Evolutionary conservation across 805 yeast species (phyloP), one percentile per base, ranked within the genome.

Genomic region (Kodamaea sagamina): DNA sequence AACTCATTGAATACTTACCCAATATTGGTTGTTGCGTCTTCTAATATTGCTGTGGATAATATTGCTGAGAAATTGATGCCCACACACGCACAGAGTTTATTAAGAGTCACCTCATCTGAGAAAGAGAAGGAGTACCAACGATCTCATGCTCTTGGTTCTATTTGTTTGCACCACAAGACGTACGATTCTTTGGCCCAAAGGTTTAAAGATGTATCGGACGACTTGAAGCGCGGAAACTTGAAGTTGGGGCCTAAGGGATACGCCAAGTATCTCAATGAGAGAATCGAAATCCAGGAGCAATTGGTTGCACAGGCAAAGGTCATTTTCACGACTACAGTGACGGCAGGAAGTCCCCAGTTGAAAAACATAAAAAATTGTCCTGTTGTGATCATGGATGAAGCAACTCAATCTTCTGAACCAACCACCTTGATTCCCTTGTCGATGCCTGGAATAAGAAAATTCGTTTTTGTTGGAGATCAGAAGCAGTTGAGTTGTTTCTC

Each of bases 331-430:
- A 84, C 90, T 1, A 80, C 86, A 2, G 86, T 82, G 29, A 82
- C 81, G 28, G 83, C 87, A 6, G 89, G 88, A 41, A 86, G 86
- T 2, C 74, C 78, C 32, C 79, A 77, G 51, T 63, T 84, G 50
- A 82, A 81, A 51, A 68, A 75, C 10, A 65, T 82, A 7, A 67
- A 71, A 28, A 75, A 71, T 49, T 59, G 76, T 48, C 88, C 88
- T 1, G 81, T 81, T 2, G 85, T 84, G 4, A 82, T 84, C 24
- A 81, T 84, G 85, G 90, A 84, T 65, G 90, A 84, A 63, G 77
- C 87, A 3, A 84, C 89, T 0, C 89, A 84, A 52, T 81, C 89
- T 0, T 79, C 88, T 0, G 92, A 84, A 50, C 85, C 89, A 5
- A 70, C 81, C 1, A 79, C 88, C 0, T 67, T 84, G 49, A 84